Evolutionary conservation across 495 filamentous ascomycete species (phyloP), one percentile per base, ranked within the genome.

Genomic region (Letharia lupina): DNA sequence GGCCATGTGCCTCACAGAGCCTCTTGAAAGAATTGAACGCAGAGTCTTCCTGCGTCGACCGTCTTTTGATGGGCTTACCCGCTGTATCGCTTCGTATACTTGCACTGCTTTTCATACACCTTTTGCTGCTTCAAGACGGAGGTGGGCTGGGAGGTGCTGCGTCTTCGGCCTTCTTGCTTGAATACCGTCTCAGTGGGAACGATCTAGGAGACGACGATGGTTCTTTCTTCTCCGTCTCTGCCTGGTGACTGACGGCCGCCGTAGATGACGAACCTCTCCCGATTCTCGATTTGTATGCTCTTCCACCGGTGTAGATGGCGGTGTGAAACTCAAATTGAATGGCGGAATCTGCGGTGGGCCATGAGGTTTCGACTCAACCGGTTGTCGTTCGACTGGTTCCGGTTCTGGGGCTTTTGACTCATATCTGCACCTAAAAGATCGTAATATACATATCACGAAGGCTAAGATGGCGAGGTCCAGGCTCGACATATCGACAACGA

Each of bases 1-100:
- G 61, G 3, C 67, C 72, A 13, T 69, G 33, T 40, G 73, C 71
- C 0, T 66, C 61, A 47, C 72, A 75, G 15, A 70, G 40, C 13
- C 64, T 64, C 4, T 56, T 59, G 42, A 77, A 73, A 6, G 65
- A 63, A 13, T 67, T 41, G 16, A 73, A 50, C 2, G 56, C 62
- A n/a, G 63, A 44, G 20, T 65, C 45, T 56, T 50, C 41, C 48
- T 64, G 47, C n/a, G 44, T 37, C 23, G 47, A 54, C 48, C 54
- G 16, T 57, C 48, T 64, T 48, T 41, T 28, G 48, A 64, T 41
- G 20, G 41, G 48, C 62, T 64, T 39, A 31, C 28, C 9, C 35
- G 62, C 4, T 39, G 54, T 20, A 9, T 64, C 44, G 13, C 62
- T 15, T 28, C 31, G 20, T 23, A n/a, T 56, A 50, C 48, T 64